Percentiles rank a stretch among this genome's conserved stretches.
These are phyloP conservation scores for Eimeria tenella DNA, from an alignment of 169 alveolate species.

Conservation along the genomic window DNA sequence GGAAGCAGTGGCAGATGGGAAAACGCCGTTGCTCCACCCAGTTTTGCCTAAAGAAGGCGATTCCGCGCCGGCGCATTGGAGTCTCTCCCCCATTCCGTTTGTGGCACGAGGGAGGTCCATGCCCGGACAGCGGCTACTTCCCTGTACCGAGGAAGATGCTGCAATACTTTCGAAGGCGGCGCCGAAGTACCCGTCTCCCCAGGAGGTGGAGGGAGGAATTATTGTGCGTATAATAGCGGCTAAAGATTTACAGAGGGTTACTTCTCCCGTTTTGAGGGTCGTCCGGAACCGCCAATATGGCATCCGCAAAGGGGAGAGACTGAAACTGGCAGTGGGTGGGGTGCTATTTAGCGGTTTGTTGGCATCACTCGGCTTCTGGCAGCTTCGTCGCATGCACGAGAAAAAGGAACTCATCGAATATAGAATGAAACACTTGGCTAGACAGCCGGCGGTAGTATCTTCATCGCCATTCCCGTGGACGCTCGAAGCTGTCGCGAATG, in stretches of 20 bases:
- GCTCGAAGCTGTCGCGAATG: constrained; percentile 31
- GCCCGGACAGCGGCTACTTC: constrained; percentile 85
- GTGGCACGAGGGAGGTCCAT: constrained; percentile 73
- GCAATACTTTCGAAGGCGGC: constrained; percentile 80
- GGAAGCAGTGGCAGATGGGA: not conserved
- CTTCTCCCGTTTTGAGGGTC: constrained; percentile 88
- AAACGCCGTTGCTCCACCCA: not conserved
- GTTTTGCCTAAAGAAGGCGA: not conserved
- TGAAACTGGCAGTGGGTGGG: constrained; percentile 83
- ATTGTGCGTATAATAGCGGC: constrained; percentile 87
- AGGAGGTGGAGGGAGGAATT: constrained; percentile 88
- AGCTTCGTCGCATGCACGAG: constrained; percentile 86
- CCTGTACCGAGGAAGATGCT: constrained; percentile 82
- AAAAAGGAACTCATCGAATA: constrained; percentile 84
- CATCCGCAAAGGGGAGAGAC: constrained; percentile 88
- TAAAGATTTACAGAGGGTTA: constrained; percentile 81
- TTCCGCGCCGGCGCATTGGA: constrained; percentile 15
- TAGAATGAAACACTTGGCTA: constrained; percentile 80
- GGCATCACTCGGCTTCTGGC: constrained; percentile 90
- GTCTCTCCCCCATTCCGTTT: constrained; percentile 73
- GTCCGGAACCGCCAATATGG: constrained; percentile 88
- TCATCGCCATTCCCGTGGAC: constrained; percentile 78
- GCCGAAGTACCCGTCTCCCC: constrained; percentile 85
- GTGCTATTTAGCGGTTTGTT: constrained; percentile 61
- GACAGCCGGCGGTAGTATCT: constrained; percentile 74